phyloP scores from a whole-genome alignment of 352 stramenopile genomes.

The Paralagenidium karlingii region DNA sequence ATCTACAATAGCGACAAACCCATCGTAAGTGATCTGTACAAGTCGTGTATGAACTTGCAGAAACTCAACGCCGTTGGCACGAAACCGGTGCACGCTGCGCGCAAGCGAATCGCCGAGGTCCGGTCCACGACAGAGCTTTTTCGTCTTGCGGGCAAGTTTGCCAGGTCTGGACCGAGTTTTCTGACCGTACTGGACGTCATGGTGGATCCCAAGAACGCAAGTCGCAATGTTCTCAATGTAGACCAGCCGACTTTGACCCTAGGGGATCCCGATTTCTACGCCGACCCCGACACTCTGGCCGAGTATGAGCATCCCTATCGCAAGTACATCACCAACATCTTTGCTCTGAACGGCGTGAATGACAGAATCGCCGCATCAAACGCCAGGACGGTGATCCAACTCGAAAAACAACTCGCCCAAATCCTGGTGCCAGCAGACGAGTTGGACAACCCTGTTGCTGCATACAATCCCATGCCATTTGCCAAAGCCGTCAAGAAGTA shows the following conservation, averaged over 20 bases:
- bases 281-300: slow-evolving; percentile 75
- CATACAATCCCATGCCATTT: slow-evolving; percentile 85
- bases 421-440: slow-evolving; percentile 84
- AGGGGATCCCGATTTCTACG: slow-evolving; percentile 87
- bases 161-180: slow-evolving; percentile 43
- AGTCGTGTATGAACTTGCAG: slow-evolving; percentile 51
- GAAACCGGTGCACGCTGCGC: slow-evolving; percentile 19
- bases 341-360: slow-evolving; percentile 47
- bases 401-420: slow-evolving; percentile 76
- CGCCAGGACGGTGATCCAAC: slow-evolving; percentile 54
- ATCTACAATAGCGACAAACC: slow-evolving; percentile 57
- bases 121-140: slow-evolving; percentile 31
- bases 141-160: slow-evolving; percentile 32
- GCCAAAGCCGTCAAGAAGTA: slow-evolving; percentile 24
- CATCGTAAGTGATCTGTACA: slow-evolving; percentile 35
- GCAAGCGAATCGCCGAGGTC: slow-evolving; percentile 20
- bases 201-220: slow-evolving; percentile 76
- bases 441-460: slow-evolving; percentile 73
- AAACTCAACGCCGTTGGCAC: slow-evolving; percentile 25
- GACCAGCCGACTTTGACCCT: slow-evolving; percentile 79
- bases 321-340: slow-evolving; percentile 64
- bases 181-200: slow-evolving; percentile 65
- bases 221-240: slow-evolving; percentile 74
- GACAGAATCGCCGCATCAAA: slow-evolving; percentile 8
- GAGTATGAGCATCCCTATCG: slow-evolving; percentile 58